Evolutionary conservation across 768 basidiomycete species (phyloP), one percentile per base, ranked within the genome.

Genomic region (Mycena indigotica): DNA sequence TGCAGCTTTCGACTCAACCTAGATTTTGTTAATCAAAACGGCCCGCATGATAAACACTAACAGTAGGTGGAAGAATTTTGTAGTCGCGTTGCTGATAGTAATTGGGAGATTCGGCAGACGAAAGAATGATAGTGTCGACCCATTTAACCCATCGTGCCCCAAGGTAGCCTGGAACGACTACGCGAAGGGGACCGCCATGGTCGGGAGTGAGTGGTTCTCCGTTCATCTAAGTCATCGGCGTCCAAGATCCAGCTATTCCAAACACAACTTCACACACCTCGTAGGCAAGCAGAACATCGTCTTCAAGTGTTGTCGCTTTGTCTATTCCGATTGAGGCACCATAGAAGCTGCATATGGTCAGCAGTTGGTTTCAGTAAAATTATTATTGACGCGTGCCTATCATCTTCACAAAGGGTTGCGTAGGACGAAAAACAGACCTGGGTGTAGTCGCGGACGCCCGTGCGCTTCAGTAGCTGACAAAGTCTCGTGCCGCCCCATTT

Each of bases 131-230:
- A 0, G 75, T 81, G 63, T 87, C 84, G 0, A 88, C 74, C 88
- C 88, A 90, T 74, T 90, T 89, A 6, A 88, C 86, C 85, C 87
- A 88, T 12, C 88, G 81, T 28, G 85, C 88, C 5, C 88, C 88
- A 16, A 83, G 75, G 63, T 79, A 81, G 3, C 88, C 88, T 0
- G 88, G 88, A 1, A 84, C 84, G 38, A 89, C 80, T 6, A 86
- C 70, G n/a, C 88, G 83, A 24, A 90, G 63, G 3, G 87, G 87
- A 4, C 79, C 86, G 1, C 88, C 88, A 46, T 85, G 86, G 53
- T 84, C 82, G 1, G 86, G 72, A 15, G 79, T 76, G 17, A 89
- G 71, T 0, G 79, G 73, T 56, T 82, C 79, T 28, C 75, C 80
- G 55, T 89, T 89, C 87, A 89, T 89, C 86, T 86, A 55, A n/a